phyloP scores from a whole-genome alignment of 345 rosid species.

The Geranium brycei region DNA sequence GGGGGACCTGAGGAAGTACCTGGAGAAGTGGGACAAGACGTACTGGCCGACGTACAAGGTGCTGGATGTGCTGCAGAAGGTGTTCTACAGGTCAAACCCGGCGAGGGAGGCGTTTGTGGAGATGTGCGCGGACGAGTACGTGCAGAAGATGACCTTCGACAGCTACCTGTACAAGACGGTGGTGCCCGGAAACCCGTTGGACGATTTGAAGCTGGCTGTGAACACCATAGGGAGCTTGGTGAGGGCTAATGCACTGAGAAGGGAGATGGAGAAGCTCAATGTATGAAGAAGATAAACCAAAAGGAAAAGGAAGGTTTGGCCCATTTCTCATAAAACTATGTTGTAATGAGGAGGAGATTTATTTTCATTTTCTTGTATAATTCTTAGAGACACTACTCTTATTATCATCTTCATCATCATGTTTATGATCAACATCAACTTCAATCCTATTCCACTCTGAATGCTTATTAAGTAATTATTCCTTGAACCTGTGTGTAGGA shows the following conservation, averaged over 20 bases:
- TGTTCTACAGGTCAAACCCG: conserved; percentile 76
- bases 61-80: conserved; percentile 71
- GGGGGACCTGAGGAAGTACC: conserved; percentile 70
- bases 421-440: too few relatives aligned
- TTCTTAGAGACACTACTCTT: neutral
- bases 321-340: neutral
- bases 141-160: conserved; percentile 93
- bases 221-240: conserved; percentile 93
- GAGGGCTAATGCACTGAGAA: conserved; percentile 76
- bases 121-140: conserved; percentile 84
- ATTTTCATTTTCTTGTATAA: neutral
- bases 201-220: conserved; percentile 79
- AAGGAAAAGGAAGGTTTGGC: neutral
- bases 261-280: conserved; percentile 75
- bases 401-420: too few relatives aligned
- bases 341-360: neutral
- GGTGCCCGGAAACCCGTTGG: conserved; percentile 71
- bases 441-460: too few relatives aligned
- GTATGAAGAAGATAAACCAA: conserved; percentile 22
- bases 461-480: too few relatives aligned
- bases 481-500: too few relatives aligned
- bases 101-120: conserved; percentile 91
- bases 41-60: conserved; percentile 94
- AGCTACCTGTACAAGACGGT: conserved; percentile 81
- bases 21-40: conserved; percentile 94